These are phyloP conservation scores for Eremothecium sinecaudum DNA, from an alignment of 1,139 yeast species.

Conservation along the genomic window DNA sequence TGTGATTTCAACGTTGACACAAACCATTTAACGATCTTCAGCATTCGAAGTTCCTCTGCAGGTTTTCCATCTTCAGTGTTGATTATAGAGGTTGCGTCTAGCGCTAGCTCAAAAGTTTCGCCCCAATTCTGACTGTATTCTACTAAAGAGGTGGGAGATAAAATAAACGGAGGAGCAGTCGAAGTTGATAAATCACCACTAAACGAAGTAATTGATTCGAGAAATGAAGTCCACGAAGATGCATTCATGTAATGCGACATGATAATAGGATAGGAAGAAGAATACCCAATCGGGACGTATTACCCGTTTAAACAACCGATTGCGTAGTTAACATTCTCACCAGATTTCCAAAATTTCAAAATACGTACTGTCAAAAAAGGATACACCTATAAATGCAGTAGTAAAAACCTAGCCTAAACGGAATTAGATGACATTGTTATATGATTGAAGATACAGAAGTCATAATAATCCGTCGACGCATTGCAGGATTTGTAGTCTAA, in stretches of 20 bases:
- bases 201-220: constrained; percentile 85
- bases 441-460: too few relatives aligned
- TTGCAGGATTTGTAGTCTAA: too few relatives aligned
- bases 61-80: constrained; percentile 31
- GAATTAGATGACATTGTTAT: too few relatives aligned
- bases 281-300: too few relatives aligned
- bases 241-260: constrained; percentile 30
- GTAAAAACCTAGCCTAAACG: too few relatives aligned
- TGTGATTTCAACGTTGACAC: constrained; percentile 85
- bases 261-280: too few relatives aligned
- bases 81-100: constrained; percentile 52
- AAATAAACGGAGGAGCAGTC: constrained; percentile 97
- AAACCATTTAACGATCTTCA: constrained; percentile 85
- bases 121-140: constrained; percentile 94
- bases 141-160: constrained; percentile 78
- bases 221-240: constrained; percentile 63
- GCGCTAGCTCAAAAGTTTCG: constrained; percentile 75
- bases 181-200: constrained; percentile 89
- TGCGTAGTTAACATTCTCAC: too few relatives aligned
- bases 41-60: constrained; percentile 39
- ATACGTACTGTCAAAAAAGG: too few relatives aligned
- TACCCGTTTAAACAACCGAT: too few relatives aligned
- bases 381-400: too few relatives aligned
- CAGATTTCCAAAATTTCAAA: too few relatives aligned
- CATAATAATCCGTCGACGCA: too few relatives aligned